A percentile compares a stretch with the other conserved stretches of the same genome.
phyloP scores from a whole-genome alignment of 2,329 filamentous ascomycete genomes.

The Cladophialophora carrionii region DNA sequence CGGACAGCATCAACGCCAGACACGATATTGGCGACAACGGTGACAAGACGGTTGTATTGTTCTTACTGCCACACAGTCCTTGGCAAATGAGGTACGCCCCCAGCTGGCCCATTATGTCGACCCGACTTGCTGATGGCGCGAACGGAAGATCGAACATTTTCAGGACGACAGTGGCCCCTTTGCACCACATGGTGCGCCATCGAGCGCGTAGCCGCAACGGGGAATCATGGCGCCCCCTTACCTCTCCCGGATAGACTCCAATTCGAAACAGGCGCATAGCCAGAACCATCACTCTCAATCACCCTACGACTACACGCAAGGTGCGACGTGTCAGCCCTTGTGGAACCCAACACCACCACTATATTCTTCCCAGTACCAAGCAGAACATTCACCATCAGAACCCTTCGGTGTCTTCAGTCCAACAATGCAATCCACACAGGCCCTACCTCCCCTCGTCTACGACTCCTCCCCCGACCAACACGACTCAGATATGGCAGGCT shows the following conservation, averaged over 20 bases:
- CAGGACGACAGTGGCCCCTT: neutral
- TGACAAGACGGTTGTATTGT: neutral
- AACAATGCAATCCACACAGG: conserved; percentile 11
- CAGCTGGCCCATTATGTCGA: neutral
- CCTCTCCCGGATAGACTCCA: conserved; percentile 8
- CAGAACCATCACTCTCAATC: neutral
- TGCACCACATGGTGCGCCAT: conserved; percentile 27
- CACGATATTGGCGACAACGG: neutral
- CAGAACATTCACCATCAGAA: neutral
- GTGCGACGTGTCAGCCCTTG: conserved; percentile 28
- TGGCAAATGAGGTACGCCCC: neutral
- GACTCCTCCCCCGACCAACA: conserved; percentile 13
- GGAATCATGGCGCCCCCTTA: conserved; percentile 18
- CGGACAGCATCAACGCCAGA: neutral
- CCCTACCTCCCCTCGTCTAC: conserved; percentile 3
- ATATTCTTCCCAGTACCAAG: conserved; percentile 5
- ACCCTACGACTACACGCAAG: conserved; percentile 9
- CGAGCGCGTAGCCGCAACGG: conserved; percentile 28
- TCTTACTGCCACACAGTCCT: neutral
- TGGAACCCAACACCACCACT: conserved; percentile 4
- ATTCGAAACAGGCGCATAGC: neutral
- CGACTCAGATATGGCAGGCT: conserved; percentile 4
- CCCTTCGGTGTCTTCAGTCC: conserved; percentile 3
- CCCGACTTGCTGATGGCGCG: neutral
- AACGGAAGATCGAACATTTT: neutral